Base-by-base conservation (phyloP, 116 monocot species). In the Trichopus zeylanicus region DNA sequence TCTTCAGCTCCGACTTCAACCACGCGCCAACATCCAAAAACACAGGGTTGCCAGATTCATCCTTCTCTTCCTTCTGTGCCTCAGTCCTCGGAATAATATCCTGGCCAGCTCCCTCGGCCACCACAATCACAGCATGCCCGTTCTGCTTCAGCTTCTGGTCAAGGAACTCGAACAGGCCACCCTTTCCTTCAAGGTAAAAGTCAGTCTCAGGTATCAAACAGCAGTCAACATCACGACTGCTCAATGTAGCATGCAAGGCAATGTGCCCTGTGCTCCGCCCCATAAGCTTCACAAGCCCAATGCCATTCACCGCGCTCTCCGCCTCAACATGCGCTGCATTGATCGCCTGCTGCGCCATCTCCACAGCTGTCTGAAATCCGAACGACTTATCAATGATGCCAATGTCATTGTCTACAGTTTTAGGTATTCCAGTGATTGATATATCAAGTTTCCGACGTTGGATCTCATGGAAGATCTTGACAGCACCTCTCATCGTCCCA, bases 231-330 rank as follows among this genome's bases (percentile, higher is more conserved):
- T 74, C 81, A 9, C 84, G 84, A 35, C 81, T 89, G 67, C 89
- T 89, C 15, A 89, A 68, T 0, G 89, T 84, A 29, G 84, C 74
- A 54, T 84, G 66, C 8, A 81, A 70, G 20, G 84, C 89, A 35
- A 89, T 89, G 68, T 89, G 89, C 19, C 89, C 89, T 6, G 89
- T 81, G 68, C 69, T 89, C 20, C 89, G 56, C 22, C 89, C 84
- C 89, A 89, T 89, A 6, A 89, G 75, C 67, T 89, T 89, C 29
- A 89, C 84, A 18, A 89, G 81, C 1, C 89, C 89, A 8, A 89
- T 70, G 31, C 89, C 84, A 61, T 89, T 89, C 10, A 84, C 78
- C 0, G 89, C 89, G 39, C 89, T 89, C 64, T 72, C 73, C 7
- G 89, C 80, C 69, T 89, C 89, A 34, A 84, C 81, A 57, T 73